Evolutionary conservation across 2,329 filamentous ascomycete genomes (phyloP).

Genomic region (Cordyceps militaris): DNA sequence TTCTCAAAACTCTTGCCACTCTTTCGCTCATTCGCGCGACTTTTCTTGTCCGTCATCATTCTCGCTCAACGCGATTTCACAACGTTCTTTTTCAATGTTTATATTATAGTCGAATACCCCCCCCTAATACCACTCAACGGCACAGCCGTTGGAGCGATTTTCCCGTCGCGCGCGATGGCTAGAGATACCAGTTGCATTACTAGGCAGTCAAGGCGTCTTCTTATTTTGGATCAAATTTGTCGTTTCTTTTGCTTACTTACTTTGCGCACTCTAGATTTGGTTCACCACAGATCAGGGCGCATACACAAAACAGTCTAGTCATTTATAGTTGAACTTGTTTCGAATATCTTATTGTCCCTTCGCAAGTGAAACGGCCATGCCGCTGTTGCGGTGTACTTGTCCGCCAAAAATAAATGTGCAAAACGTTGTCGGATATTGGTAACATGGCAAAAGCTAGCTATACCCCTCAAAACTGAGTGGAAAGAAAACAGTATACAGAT

Average conservation of each 20-base stretch:
- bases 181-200: neutral
- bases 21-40: neutral
- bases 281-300: neutral
- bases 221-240: neutral
- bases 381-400: no score
- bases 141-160: neutral
- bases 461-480: neutral
- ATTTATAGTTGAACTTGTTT: neutral
- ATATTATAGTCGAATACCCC: neutral
- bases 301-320: neutral
- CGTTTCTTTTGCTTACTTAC: neutral
- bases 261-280: neutral
- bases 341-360: neutral
- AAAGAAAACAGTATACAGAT: neutral
- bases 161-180: neutral
- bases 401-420: neutral
- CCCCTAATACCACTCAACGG: neutral
- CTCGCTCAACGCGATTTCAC: neutral
- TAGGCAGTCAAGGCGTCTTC: neutral
- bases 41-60: neutral
- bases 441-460: neutral
- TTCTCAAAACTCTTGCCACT: neutral
- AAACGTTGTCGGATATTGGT: neutral
- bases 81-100: neutral
- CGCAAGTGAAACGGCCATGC: no score